A percentile compares a stretch with the other conserved stretches of the same genome.
Conservation (phyloP, 1,139 yeast species). For the Cylindricascospora bacillispora region DNA sequence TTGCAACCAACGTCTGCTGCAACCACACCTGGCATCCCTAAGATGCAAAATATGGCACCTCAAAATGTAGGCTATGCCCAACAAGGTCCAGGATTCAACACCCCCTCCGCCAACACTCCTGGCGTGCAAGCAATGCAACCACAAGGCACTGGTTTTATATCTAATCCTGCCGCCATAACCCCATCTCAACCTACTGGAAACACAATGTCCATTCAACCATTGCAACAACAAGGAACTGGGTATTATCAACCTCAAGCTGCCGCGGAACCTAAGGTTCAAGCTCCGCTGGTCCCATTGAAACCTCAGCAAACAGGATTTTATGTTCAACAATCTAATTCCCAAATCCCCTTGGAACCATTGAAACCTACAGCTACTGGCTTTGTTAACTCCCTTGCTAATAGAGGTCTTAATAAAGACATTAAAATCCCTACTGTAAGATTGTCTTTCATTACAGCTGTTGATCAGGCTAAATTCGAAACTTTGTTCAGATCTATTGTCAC, state of each 20-base stretch:
- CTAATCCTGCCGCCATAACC: slow-evolving; percentile 6
- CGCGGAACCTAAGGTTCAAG: slow-evolving; percentile 5
- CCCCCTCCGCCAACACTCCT: slow-evolving; percentile 3
- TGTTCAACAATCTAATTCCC: slow-evolving; percentile 19
- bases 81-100: slow-evolving; percentile 1
- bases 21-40: not conserved
- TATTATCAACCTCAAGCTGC: slow-evolving; percentile 7
- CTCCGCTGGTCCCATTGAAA: slow-evolving; percentile 11
- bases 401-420: slow-evolving; percentile 29
- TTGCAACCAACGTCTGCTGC: not conserved
- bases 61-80: not conserved
- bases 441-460: slow-evolving; percentile 73
- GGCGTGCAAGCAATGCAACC: slow-evolving; percentile 6
- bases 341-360: slow-evolving; percentile 24
- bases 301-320: slow-evolving; percentile 30
- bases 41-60: not conserved
- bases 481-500: slow-evolving; percentile 68
- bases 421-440: slow-evolving; percentile 59
- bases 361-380: slow-evolving; percentile 28
- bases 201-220: too few relatives aligned
- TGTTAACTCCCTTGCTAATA: slow-evolving; percentile 27
- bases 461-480: slow-evolving; percentile 75
- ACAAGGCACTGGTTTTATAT: slow-evolving; percentile 9
- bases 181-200: slow-evolving; percentile 7
- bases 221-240: slow-evolving; percentile 11